phyloP scores from a whole-genome alignment of 1,284 basidiomycete genomes.

The Somion occarium region DNA sequence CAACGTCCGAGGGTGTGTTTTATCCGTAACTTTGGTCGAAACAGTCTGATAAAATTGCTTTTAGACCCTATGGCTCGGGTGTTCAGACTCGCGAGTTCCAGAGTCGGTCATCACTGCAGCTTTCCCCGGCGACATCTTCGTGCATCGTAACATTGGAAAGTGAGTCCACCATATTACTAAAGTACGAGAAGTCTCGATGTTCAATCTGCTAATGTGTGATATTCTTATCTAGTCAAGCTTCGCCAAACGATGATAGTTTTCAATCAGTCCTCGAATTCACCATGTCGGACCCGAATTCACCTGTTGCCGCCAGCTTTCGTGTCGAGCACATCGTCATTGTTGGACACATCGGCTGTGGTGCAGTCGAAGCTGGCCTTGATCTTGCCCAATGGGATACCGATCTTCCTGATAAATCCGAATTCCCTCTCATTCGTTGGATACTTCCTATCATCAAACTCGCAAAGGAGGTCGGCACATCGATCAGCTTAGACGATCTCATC shows the following conservation, averaged over 20 bases:
- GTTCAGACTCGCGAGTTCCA: slow-evolving; percentile 54
- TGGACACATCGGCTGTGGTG: slow-evolving; percentile 34
- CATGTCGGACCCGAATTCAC: too few relatives aligned
- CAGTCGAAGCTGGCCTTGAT: slow-evolving; percentile 34
- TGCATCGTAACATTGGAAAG: slow-evolving; percentile 57
- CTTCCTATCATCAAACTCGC: too few relatives aligned
- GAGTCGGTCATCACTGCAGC: slow-evolving; percentile 43
- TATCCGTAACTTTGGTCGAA: not conserved
- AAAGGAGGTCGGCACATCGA: too few relatives aligned
- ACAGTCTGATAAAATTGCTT: too few relatives aligned
- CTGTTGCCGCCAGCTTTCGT: too few relatives aligned
- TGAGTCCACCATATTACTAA: not conserved
- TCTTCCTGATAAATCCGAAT: too few relatives aligned
- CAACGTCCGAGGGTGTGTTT: not conserved
- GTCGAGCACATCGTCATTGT: slow-evolving; percentile 34
- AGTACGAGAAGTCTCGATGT: too few relatives aligned
- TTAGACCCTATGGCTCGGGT: slow-evolving; percentile 49
- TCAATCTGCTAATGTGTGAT: not conserved
- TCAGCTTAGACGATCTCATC: too few relatives aligned
- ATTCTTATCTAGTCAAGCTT: not conserved
- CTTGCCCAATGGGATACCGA: too few relatives aligned
- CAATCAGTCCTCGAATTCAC: not conserved
- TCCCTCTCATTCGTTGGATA: too few relatives aligned
- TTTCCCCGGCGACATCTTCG: slow-evolving; percentile 60
- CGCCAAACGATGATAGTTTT: not conserved